phyloP scores from a whole-genome alignment of 2,329 filamentous ascomycete genomes.

The Arthrinium puccinioides region DNA sequence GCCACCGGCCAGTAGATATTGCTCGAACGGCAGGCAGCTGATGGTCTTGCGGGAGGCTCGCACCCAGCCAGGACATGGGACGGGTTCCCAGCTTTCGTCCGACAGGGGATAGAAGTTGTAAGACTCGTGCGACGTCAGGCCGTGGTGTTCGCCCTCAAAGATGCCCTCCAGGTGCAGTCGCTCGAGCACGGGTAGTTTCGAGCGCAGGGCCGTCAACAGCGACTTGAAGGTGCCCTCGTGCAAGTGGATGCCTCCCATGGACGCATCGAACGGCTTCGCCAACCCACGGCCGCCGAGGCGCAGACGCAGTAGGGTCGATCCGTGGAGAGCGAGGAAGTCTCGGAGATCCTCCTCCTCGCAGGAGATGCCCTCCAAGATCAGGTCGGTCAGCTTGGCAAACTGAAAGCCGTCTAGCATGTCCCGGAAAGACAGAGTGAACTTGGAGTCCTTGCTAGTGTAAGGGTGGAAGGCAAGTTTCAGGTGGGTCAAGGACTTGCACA shows the following conservation, averaged over 20 bases:
- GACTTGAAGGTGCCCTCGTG: constrained; percentile 35
- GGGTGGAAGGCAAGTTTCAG: constrained; percentile 34
- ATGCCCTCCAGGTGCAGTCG: constrained; percentile 38
- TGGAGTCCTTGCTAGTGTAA: constrained; percentile 28
- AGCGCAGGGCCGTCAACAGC: constrained; percentile 32
- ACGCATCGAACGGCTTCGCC: constrained; percentile 28
- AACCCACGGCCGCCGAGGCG: constrained; percentile 37
- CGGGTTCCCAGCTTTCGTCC: constrained; percentile 31
- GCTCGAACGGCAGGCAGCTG: constrained; percentile 31
- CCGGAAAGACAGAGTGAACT: constrained; percentile 32
- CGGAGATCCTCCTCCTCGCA: constrained; percentile 36
- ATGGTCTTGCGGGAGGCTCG: constrained; percentile 23
- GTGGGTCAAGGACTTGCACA: constrained; percentile 26
- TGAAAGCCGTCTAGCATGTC: constrained; percentile 30
- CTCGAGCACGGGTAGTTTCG: constrained; percentile 28
- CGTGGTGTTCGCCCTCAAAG: constrained; percentile 32
- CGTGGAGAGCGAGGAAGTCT: constrained; percentile 33
- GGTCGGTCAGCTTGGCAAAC: constrained; percentile 29
- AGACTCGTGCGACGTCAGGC: constrained; percentile 28
- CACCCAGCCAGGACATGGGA: constrained; percentile 20
- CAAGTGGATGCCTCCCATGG: constrained; percentile 36
- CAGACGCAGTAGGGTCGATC: constrained; percentile 28
- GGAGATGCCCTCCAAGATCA: constrained; percentile 35
- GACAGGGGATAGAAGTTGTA: constrained; percentile 35
- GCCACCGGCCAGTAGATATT: constrained; percentile 31